These are phyloP conservation scores for Wolfiporia cocos DNA, from an alignment of 1,284 basidiomycete genomes.

Conservation along the genomic window DNA sequence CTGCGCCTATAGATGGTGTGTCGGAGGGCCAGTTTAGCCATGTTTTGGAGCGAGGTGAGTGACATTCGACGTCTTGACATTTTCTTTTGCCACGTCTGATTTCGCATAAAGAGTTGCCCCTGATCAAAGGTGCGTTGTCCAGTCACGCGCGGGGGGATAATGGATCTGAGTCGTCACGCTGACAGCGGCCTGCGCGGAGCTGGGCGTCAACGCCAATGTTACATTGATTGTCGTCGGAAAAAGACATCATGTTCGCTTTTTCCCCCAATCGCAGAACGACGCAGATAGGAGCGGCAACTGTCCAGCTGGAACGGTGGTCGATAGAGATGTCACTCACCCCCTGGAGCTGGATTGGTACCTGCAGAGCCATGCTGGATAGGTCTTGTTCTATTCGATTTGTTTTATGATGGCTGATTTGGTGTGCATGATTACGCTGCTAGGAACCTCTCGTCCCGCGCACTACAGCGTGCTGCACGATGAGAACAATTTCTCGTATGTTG, in stretches of 20 bases:
- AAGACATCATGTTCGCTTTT: conserved; percentile 73
- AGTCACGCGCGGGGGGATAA: too few species aligned
- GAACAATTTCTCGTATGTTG: conserved; percentile 42
- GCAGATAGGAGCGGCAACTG: conserved; percentile 68
- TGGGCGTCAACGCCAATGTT: conserved; percentile 56
- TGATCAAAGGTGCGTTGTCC: conserved; percentile 47
- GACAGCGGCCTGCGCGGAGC: conserved; percentile 49
- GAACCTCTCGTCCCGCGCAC: conserved; percentile 51
- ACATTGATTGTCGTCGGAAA: conserved; percentile 75
- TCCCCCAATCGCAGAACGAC: conserved; percentile 47
- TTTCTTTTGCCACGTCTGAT: conserved; percentile 1
- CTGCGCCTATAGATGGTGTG: conserved; percentile 54
- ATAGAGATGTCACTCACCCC: conserved; percentile 64
- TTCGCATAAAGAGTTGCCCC: conserved; percentile 39
- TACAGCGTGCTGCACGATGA: conserved; percentile 63
- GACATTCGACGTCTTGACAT: too few species aligned
- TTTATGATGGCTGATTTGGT: conserved; percentile 11
- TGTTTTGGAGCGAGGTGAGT: conserved; percentile 54
- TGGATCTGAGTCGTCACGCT: too few species aligned
- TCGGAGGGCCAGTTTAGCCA: conserved; percentile 75
- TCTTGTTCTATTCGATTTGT: conserved; percentile 1
- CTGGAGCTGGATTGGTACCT: conserved; percentile 80
- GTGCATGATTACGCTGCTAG: conserved; percentile 31
- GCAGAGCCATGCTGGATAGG: conserved; percentile 61
- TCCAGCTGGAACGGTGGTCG: conserved; percentile 70